These are phyloP conservation scores for Fusarium sp. DNA, from an alignment of 2,329 filamentous ascomycete species.

Conservation along the genomic window DNA sequence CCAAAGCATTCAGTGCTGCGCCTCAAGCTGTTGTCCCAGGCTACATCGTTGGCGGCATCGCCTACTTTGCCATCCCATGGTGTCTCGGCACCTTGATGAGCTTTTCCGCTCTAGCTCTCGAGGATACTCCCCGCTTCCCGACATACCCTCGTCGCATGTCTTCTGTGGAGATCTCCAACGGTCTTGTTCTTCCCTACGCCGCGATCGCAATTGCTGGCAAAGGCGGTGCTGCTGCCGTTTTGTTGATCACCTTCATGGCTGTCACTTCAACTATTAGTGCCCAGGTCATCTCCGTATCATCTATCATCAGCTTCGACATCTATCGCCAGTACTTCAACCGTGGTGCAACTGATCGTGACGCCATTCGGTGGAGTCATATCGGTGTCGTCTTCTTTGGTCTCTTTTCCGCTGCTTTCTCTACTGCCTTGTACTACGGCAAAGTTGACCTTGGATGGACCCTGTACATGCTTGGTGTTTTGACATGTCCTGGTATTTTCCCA, in stretches of 20 bases:
- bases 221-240: conserved; percentile 73
- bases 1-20: conserved; percentile 61
- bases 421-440: conserved; percentile 62
- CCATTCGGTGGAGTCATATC: conserved; percentile 62
- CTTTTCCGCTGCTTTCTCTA: conserved; percentile 62
- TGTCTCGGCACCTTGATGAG: conserved; percentile 62
- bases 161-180: conserved; percentile 70
- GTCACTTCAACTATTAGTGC: conserved; percentile 69
- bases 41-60: conserved; percentile 62
- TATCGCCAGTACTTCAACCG: conserved; percentile 61
- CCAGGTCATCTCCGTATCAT: conserved; percentile 63
- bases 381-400: conserved; percentile 63
- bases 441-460: conserved; percentile 64
- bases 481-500: conserved; percentile 63
- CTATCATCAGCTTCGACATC: conserved; percentile 64
- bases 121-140: conserved; percentile 60
- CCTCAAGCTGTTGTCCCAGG: conserved; percentile 60
- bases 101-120: conserved; percentile 58
- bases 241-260: conserved; percentile 80
- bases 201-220: conserved; percentile 75
- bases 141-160: conserved; percentile 67
- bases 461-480: conserved; percentile 64
- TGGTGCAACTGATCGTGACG: conserved; percentile 56
- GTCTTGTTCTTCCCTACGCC: conserved; percentile 75
- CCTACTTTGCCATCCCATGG: conserved; percentile 65